Percentiles rank a stretch among this genome's conserved stretches.
phyloP scores from a whole-genome alignment of 129 eudicot species.

The Saposhnikovia divaricata region DNA sequence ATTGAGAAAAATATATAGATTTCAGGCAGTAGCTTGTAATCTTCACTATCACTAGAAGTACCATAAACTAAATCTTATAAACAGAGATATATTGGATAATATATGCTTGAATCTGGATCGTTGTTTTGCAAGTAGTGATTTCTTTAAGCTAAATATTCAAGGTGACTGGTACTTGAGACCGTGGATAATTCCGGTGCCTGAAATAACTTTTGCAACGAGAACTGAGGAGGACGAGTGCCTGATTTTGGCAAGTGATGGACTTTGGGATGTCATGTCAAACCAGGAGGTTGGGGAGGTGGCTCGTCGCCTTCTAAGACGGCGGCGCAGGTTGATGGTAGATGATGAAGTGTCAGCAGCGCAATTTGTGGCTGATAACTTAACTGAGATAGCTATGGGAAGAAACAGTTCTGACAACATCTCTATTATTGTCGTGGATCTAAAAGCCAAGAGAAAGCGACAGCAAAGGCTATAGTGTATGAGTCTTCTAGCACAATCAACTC shows the following conservation, averaged over 20 bases:
- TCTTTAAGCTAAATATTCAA: not conserved
- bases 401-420: conserved; percentile 58
- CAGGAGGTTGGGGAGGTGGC: conserved; percentile 62
- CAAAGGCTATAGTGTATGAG: conserved; percentile 8
- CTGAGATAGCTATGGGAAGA: conserved; percentile 48
- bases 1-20: not conserved
- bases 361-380: conserved; percentile 42
- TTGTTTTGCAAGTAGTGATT: conserved; percentile 6
- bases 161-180: conserved; percentile 67
- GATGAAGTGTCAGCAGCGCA: conserved; percentile 34
- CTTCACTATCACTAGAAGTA: not conserved
- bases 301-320: conserved; percentile 32
- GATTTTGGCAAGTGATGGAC: conserved; percentile 59
- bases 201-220: conserved; percentile 48
- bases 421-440: conserved; percentile 53
- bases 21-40: not conserved
- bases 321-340: conserved; percentile 18
- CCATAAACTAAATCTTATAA: not conserved
- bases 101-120: not conserved
- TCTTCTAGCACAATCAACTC: not conserved
- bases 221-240: conserved; percentile 54
- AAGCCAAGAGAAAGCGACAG: conserved; percentile 38
- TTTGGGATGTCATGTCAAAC: conserved; percentile 73
- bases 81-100: not conserved
- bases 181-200: conserved; percentile 55